Evolutionary conservation across 371 early-diverging fungal species (phyloP).

Genomic region (Mortierella sp.): DNA sequence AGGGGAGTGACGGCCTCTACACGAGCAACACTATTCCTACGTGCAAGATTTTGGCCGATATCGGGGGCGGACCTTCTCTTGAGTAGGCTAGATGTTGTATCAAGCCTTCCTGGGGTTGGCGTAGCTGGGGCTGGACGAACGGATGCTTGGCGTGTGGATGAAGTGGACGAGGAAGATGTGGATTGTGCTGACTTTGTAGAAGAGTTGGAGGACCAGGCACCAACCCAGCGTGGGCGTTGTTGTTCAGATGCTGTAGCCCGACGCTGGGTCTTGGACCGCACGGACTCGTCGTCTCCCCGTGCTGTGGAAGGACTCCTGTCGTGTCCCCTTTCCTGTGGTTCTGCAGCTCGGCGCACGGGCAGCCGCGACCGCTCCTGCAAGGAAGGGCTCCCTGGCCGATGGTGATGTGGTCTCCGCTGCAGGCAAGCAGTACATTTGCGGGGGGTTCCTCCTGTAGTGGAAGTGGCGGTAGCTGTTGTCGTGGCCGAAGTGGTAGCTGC

Average conservation of each 20-base stretch:
- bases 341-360: slow-evolving; percentile 4
- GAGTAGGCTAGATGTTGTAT: neutral
- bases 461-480: too few species aligned
- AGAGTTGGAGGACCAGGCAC: slow-evolving; percentile 16
- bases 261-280: slow-evolving; percentile 3
- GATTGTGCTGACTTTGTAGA: neutral
- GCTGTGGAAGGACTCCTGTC: neutral
- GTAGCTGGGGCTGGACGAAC: slow-evolving; percentile 1
- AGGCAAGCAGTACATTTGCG: neutral
- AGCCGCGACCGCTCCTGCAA: slow-evolving; percentile 1
- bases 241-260: slow-evolving; percentile 8
- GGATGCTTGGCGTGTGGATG: neutral
- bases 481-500: too few species aligned
- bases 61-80: neutral
- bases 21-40: neutral
- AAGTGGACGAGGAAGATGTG: neutral
- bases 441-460: too few species aligned
- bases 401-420: slow-evolving; percentile 10
- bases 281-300: neutral
- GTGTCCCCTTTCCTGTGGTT: neutral
- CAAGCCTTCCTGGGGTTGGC: neutral
- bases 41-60: neutral
- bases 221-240: slow-evolving; percentile 19
- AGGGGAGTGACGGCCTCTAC: too few species aligned
- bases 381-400: neutral